Percentiles rank a stretch among this genome's conserved stretches.
Conservation (phyloP, 1,284 basidiomycete genomes). For the Bondarzewia mesenterica region DNA sequence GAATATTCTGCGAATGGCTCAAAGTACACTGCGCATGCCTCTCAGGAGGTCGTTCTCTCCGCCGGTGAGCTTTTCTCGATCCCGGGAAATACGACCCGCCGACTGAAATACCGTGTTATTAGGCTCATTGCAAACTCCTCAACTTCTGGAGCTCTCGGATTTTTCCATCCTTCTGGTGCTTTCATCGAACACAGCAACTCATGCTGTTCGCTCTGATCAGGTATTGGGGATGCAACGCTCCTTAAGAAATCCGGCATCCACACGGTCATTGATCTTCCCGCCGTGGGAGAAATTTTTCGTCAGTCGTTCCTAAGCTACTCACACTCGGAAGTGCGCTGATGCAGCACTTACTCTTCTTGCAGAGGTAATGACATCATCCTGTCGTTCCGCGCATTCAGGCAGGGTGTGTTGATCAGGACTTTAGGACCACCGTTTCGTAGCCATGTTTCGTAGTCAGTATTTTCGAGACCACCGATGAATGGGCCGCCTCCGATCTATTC, state of each 20-base stretch:
- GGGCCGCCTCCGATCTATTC: not conserved
- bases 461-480: not conserved
- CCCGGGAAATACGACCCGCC: too few relatives aligned
- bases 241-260: not conserved
- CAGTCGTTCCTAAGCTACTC: not conserved
- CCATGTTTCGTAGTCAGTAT: not conserved
- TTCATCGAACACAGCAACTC: not conserved
- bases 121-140: slow-evolving; percentile 4
- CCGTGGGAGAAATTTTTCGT: slow-evolving; percentile 2
- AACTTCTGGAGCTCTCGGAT: slow-evolving; percentile 6
- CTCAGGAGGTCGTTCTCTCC: slow-evolving; percentile 25
- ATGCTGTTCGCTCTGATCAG: not conserved
- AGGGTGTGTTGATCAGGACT: not conserved
- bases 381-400: too few relatives aligned
- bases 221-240: not conserved
- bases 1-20: slow-evolving; percentile 18
- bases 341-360: too few relatives aligned
- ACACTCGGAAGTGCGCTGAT: too few relatives aligned
- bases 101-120: not conserved
- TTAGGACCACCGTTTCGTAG: not conserved
- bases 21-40: slow-evolving; percentile 18
- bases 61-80: slow-evolving; percentile 9
- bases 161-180: too few relatives aligned
- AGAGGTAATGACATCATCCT: too few relatives aligned
- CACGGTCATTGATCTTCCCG: not conserved